Base-by-base conservation (phyloP, 768 basidiomycete genomes). In the Mycena rebaudengoi region DNA sequence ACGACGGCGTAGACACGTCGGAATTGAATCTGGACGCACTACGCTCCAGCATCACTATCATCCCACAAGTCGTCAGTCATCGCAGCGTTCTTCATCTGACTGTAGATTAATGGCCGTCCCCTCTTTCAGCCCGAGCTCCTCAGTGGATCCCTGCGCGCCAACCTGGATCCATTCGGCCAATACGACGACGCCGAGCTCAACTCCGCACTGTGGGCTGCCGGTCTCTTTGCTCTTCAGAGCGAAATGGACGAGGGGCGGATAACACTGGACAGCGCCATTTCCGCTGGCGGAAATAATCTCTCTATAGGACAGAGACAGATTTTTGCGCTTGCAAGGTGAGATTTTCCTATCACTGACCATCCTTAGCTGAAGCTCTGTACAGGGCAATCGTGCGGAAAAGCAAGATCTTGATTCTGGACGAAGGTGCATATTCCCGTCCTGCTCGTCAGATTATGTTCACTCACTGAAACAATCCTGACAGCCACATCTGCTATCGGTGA, bases 251-350 rank as follows among this genome's bases (percentile, higher is more conserved):
- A 71, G 25, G 69, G 37, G 2, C 45, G 54, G 4, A 63, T 68
- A 29, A 74, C 73, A 16, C 73, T 66, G 5, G 54, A 53, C 6
- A 62, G 48, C 12, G 28, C 14, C 11, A 49, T 66, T 25, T 50
- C 65, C 6, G 25, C 29, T 14, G 65, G 65, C 14, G 65, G 65
- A 5, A 48, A 10, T 11, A 79, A 79, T 60, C 68, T 79, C 7
- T 78, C 75, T 10, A 76, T 82, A 16, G 83, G 84, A 5, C 82
- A 85, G 65, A 70, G 82, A 21, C 84, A 85, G 63, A 75, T 85
- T 33, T 66, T 84, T 16, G 82, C 82, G 0, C 69, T 85, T 6
- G 82, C 82, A 54, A 39, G 59, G n/a, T 55, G 37, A 81, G 21
- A n/a, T n/a, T 12, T 48, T 7, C 29, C 8, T 10, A 28, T 50